Evolutionary conservation across 1,284 basidiomycete species (phyloP), one percentile per base, ranked within the genome.

Genomic region (Wolfiporia cocos): DNA sequence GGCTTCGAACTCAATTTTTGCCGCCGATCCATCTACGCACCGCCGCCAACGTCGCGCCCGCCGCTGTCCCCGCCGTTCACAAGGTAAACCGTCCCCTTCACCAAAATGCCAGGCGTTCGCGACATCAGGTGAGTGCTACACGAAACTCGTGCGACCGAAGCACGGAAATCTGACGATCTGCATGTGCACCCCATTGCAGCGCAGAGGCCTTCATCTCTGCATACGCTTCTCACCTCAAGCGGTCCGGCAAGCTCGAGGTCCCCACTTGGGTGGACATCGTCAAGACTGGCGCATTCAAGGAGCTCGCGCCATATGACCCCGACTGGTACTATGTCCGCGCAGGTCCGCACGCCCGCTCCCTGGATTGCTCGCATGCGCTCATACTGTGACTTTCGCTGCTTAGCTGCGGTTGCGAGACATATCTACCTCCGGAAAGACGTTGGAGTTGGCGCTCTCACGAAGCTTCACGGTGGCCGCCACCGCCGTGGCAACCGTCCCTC

Each of bases 261-360:
- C 95, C 95, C 58, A 88, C 84, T 69, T 99, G 96, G 96, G 95
- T 93, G 49, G 95, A 99, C 71, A 79, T 97, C 60, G 95, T 99
- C 69, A 99, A 99, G 80, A 99, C 95, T 48, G 96, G 92, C 64
- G 72, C 88, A 51, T 95, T 78, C 81, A 99, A 98, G 75, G 95
- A 99, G 75, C 91, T 95, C 53, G 94, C 94, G 42, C 95, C 95
- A 46, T 98, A 98, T 73, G 93, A 99, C 71, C 90, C 92, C 41
- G 96, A 99, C 71, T 99, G 95, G 95, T 99, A 85, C 81, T 99
- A 99, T 74, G 78, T 96, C 64, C 92, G 95, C 59, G 90, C 94
- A 69, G 93, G 93, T 94, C 62, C 61, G 81, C 59, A 39, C 37
- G 9, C 22, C 19, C 31, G n/a, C 26, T 3, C 29, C 22, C 62